Conservation (phyloP, 208 protist species). For the Tetramitus jugosus region DNA sequence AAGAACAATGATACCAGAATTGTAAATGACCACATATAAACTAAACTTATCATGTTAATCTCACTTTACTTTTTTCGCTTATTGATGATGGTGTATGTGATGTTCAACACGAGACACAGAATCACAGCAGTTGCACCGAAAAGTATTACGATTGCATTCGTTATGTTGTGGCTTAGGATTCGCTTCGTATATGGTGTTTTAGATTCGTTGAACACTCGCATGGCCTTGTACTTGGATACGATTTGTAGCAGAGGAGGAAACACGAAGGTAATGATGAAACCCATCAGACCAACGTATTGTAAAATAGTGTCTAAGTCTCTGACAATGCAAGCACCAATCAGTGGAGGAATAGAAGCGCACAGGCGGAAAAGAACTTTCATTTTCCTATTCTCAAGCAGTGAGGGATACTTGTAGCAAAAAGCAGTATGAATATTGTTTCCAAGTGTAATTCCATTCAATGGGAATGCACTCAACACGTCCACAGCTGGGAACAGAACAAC, state of each 20-base stretch:
- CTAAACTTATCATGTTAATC: no score
- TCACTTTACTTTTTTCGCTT: no score
- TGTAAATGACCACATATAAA: no score
- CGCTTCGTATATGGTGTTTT: background rate
- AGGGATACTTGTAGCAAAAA: background rate
- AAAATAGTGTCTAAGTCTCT: background rate
- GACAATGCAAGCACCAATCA: conserved; percentile 10
- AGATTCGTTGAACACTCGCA: background rate
- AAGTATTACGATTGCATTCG: background rate
- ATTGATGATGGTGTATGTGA: no score
- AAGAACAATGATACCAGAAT: no score
- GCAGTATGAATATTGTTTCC: conserved; percentile 13
- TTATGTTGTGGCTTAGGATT: background rate
- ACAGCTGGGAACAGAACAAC: conserved; percentile 25
- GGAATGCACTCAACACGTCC: conserved; percentile 23
- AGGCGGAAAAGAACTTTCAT: conserved; percentile 6
- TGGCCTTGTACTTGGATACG: background rate
- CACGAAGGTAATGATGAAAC: conserved; percentile 10
- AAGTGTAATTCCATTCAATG: conserved; percentile 19
- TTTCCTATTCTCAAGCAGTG: background rate
- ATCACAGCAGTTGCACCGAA: background rate
- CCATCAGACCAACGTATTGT: conserved; percentile 9
- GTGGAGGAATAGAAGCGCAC: background rate
- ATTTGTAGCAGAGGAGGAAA: background rate
- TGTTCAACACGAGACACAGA: no score